Evolutionary conservation across 495 filamentous ascomycete genomes (phyloP), one percentile per base, ranked within the genome.

Genomic region (Apodospora peruviana): DNA sequence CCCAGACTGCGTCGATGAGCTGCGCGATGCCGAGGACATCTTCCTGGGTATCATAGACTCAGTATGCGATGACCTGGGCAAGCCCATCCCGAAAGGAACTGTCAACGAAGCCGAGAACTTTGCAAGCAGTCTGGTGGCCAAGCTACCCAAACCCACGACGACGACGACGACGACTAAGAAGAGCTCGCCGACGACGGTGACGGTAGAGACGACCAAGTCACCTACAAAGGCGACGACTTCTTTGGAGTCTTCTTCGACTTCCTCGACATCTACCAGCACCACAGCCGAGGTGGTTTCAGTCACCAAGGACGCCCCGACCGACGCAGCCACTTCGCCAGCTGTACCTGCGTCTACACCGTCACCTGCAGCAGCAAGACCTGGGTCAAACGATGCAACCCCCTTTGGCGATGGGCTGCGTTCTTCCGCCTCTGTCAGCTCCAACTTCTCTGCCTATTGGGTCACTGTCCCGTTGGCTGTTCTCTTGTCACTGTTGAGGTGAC

Each of bases 1-100:
- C 48, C n/a, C n/a, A n/a, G n/a, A n/a, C n/a, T 66, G 65, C 58
- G 38, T 48, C 22, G n/a, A 47, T 25, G 49, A 61, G 17, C 53
- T 65, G 14, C 56, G 43, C 24, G 22, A 43, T 23, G 53, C 48
- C 37, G 47, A 60, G 9, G 17, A 40, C 21, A 41, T 27, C 35
- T 60, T 68, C 47, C 39, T 68, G 8, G 29, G 46, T 18, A 48
- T 50, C 23, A 48, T 66, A 23, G 40, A 53, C 24, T 29, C 36
- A 10, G 56, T 47, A 2, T 68, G 65, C 52, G 43, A 44, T 3
- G 53, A 52, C 8, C 24, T 42, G 37, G 22, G 47, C 8, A 46
- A 48, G 12, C 32, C 53, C 8, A 56, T 67, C 29, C 58, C 60
- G 11, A 11, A 40, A 18, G 40, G 43, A 10, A 51, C 54, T 18